Conservation (phyloP, 2,329 filamentous ascomycete genomes). For the Alternaria angustiovoidea region DNA sequence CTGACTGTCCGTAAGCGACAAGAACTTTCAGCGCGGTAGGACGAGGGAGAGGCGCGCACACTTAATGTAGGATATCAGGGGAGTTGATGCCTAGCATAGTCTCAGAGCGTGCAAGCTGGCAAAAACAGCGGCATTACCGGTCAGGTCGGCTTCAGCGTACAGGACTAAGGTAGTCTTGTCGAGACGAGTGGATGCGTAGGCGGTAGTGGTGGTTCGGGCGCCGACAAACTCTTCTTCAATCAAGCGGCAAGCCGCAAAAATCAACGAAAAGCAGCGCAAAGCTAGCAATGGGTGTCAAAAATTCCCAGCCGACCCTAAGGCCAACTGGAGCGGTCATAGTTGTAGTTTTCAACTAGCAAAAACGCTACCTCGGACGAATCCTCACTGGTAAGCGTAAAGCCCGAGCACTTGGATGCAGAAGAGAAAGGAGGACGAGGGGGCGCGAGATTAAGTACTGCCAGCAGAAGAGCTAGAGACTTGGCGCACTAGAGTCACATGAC, state of each 20-base stretch:
- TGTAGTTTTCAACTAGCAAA: conserved; percentile 92
- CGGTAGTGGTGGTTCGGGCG: neutral
- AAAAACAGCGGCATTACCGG: neutral
- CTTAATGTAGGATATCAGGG: neutral
- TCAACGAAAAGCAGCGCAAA: conserved; percentile 41
- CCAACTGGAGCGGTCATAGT: conserved; percentile 77
- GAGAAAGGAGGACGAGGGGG: conserved; percentile 12
- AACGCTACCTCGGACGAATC: conserved; percentile 86
- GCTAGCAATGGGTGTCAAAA: conserved; percentile 67
- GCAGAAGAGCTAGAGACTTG: conserved; percentile 19
- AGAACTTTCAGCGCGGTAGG: neutral
- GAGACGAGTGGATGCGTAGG: neutral
- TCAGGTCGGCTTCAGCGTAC: too few relatives aligned
- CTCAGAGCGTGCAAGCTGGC: neutral
- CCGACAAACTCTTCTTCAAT: conserved; percentile 40
- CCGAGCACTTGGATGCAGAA: conserved; percentile 64
- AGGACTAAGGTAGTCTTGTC: neutral
- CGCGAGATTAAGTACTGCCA: conserved; percentile 11
- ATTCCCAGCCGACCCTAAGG: conserved; percentile 77
- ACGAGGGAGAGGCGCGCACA: neutral
- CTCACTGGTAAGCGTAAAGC: conserved; percentile 86
- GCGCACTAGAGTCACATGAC: conserved; percentile 32
- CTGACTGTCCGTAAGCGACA: neutral
- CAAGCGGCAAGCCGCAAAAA: conserved; percentile 33
- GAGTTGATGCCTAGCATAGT: neutral